phyloP scores from a whole-genome alignment of 192 early-diverging fungal genomes.

The Rhizophagus prolifer region DNA sequence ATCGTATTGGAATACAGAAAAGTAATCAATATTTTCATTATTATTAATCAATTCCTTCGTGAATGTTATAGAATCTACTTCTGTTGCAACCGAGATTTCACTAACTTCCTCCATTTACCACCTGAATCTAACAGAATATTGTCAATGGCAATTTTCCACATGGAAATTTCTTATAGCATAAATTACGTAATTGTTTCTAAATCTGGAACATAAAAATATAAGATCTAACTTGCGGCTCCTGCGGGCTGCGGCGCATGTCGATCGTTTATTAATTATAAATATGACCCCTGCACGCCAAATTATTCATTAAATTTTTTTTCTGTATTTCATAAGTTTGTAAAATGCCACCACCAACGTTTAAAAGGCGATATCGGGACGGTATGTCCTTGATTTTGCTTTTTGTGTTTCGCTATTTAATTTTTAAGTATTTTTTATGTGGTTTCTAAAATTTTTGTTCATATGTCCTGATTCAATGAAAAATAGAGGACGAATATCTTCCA shows the following conservation, averaged over 20 bases:
- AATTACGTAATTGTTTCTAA: no score
- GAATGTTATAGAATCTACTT: neutral
- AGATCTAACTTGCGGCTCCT: no score
- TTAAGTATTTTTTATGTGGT: neutral
- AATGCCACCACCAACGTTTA: neutral
- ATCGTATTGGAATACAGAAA: conserved; percentile 15
- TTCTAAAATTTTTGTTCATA: neutral
- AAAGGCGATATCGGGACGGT: conserved; percentile 2
- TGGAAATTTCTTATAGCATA: no score
- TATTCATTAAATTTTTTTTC: no score
- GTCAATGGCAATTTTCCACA: no score
- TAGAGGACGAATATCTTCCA: neutral
- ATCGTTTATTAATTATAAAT: no score
- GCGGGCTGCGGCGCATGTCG: no score
- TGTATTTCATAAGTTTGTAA: neutral
- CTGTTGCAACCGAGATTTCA: neutral
- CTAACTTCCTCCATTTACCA: neutral
- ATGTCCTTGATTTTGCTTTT: conserved; percentile 1
- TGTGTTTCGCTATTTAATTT: neutral
- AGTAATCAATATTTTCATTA: neutral
- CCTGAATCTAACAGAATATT: no score
- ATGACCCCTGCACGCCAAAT: no score
- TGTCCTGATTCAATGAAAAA: neutral
- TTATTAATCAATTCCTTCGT: neutral
- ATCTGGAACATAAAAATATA: no score